Evolutionary conservation across 805 yeast genomes (phyloP).

Genomic region (Saccharomyces mikatae): DNA sequence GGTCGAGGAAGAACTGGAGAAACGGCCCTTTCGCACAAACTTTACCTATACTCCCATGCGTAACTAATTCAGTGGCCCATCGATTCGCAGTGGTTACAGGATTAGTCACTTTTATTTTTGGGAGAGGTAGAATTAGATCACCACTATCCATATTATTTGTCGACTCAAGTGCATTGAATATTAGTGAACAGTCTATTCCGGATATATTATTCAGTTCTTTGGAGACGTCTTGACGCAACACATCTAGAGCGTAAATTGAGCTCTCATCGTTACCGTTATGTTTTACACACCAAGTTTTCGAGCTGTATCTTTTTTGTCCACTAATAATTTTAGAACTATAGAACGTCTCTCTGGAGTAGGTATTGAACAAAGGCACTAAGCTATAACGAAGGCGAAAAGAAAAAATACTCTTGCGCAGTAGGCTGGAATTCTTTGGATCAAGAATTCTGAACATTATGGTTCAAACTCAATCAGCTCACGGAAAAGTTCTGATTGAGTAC

Average conservation of each 20-base stretch:
- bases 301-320: not conserved
- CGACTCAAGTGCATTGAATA: slow-evolving; percentile 81
- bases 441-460: not conserved
- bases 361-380: not conserved
- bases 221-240: slow-evolving; percentile 26
- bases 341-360: not conserved
- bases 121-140: slow-evolving; percentile 85
- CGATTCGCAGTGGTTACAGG: slow-evolving; percentile 67
- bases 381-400: not conserved
- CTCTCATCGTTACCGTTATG: not conserved
- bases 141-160: slow-evolving; percentile 83
- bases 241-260: not conserved
- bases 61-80: slow-evolving; percentile 65
- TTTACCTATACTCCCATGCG: slow-evolving; percentile 56
- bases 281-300: not conserved
- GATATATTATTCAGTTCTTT: slow-evolving; percentile 65
- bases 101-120: slow-evolving; percentile 75
- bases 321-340: not conserved
- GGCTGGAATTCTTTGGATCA: not conserved
- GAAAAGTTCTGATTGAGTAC: not conserved
- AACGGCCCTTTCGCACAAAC: slow-evolving; percentile 85
- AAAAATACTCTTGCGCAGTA: not conserved
- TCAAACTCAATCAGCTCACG: not conserved
- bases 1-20: slow-evolving; percentile 77
- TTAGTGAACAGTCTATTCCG: slow-evolving; percentile 58